Conservation (phyloP, 2,329 filamentous ascomycete species). For the Exserohilum turcica region DNA sequence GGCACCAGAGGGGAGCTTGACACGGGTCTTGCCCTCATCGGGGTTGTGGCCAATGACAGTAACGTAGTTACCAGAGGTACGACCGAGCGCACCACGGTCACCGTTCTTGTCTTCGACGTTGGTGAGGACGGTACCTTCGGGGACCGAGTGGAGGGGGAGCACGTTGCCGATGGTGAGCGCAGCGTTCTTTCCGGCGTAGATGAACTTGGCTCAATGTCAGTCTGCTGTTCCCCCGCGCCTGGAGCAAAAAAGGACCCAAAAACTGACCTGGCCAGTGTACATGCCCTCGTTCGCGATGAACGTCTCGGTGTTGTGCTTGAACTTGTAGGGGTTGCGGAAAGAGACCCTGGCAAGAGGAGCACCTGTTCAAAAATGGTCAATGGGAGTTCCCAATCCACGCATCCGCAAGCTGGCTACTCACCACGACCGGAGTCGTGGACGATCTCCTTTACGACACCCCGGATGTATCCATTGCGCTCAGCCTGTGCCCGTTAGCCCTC, state of each 20-base stretch:
- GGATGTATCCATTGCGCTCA: slow-evolving; percentile 96
- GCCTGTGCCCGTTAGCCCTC: slow-evolving; percentile 53
- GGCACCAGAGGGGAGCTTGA: slow-evolving; percentile 98
- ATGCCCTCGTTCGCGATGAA: slow-evolving; percentile 99
- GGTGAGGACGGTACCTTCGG: slow-evolving; percentile 98
- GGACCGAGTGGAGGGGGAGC: slow-evolving; percentile 89
- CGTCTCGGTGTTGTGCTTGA: slow-evolving; percentile 97
- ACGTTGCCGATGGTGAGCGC: slow-evolving; percentile 96
- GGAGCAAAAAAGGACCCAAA: slow-evolving; percentile 4
- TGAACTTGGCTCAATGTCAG: slow-evolving; percentile 63
- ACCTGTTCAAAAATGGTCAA: slow-evolving; percentile 35
- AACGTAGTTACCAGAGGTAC: slow-evolving; percentile 99
- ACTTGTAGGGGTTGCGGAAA: slow-evolving; percentile 98
- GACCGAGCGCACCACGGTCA: slow-evolving; percentile 93
- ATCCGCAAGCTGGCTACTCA: slow-evolving; percentile 50
- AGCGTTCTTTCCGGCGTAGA: slow-evolving; percentile 99
- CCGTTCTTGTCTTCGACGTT: slow-evolving; percentile 99
- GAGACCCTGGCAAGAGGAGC: slow-evolving; percentile 92
- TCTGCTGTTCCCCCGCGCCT: slow-evolving; percentile 1
- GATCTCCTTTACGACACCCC: slow-evolving; percentile 98
- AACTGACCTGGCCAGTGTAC: slow-evolving; percentile 87
- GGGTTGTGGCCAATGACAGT: slow-evolving; percentile 61
- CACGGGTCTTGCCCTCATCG: slow-evolving; percentile 93
- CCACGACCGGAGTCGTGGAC: slow-evolving; percentile 98
- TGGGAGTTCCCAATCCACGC: slow-evolving; percentile 14